Evolutionary conservation across 371 early-diverging fungal genomes (phyloP).

Genomic region (Aphelidium insulamus): DNA sequence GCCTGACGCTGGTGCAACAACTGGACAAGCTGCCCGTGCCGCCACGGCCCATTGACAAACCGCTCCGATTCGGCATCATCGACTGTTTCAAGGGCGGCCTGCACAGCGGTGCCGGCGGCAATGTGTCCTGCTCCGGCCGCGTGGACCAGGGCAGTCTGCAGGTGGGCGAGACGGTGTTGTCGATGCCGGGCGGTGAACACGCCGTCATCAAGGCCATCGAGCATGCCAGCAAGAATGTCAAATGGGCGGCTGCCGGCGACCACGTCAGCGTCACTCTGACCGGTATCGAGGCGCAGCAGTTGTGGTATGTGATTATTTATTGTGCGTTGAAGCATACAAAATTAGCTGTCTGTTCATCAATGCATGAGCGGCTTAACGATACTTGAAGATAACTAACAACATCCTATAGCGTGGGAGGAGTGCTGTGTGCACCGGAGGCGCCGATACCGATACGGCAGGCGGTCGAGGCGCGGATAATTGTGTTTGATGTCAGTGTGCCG

Average conservation of each 20-base stretch:
- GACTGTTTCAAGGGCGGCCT: conserved; percentile 65
- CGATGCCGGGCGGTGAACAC: conserved; percentile 55
- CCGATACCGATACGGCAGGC: conserved; percentile 47
- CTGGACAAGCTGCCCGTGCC: conserved; percentile 30
- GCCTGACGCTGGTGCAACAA: conserved; percentile 31
- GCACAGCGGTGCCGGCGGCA: conserved; percentile 22
- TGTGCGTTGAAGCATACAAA: background rate
- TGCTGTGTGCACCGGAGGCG: conserved; percentile 36
- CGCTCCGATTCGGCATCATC: conserved; percentile 54
- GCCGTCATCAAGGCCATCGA: conserved; percentile 48
- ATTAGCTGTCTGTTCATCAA: no score
- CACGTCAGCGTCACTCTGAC: conserved; percentile 48
- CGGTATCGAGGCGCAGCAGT: conserved; percentile 52
- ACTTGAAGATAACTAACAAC: background rate
- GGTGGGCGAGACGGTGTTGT: conserved; percentile 52
- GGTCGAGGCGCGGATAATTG: conserved; percentile 66
- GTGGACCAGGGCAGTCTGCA: conserved; percentile 67
- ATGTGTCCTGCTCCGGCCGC: conserved; percentile 59
- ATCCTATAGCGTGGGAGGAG: conserved; percentile 37
- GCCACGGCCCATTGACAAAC: conserved; percentile 41
- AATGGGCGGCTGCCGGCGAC: conserved; percentile 87
- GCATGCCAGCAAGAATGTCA: conserved; percentile 15
- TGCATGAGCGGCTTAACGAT: background rate
- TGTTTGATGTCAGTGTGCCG: conserved; percentile 70
- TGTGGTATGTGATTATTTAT: conserved; percentile 22